Evolutionary conservation across 139 green algal species (phyloP).

Genomic region (Haematococcus lacustris): DNA sequence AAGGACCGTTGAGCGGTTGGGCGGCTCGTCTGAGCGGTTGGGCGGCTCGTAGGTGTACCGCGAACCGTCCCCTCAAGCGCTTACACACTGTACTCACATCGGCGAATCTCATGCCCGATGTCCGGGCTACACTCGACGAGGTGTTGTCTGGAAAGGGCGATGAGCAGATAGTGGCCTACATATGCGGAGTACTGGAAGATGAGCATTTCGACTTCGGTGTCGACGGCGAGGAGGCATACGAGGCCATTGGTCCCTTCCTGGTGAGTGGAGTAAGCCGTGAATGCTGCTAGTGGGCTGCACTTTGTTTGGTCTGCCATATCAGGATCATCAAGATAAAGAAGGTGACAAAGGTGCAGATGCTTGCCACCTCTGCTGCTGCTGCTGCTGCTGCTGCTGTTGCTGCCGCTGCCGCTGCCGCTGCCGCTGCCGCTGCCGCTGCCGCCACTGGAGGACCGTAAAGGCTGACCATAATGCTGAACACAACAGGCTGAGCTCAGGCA

Average conservation of each 20-base stretch:
- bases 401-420: neutral
- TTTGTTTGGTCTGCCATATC: neutral
- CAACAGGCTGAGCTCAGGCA: neutral
- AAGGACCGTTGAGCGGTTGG: too few species aligned
- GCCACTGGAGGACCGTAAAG: constrained; percentile 4
- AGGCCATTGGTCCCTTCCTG: constrained; percentile 49
- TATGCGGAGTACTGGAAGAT: constrained; percentile 45
- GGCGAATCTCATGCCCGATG: too few species aligned
- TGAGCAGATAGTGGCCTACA: constrained; percentile 51
- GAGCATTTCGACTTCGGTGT: constrained; percentile 54
- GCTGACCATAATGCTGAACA: neutral
- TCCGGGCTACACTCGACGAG: neutral
- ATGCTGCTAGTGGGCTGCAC: neutral
- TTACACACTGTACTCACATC: too few species aligned
- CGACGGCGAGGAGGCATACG: constrained; percentile 39
- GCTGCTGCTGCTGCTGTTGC: neutral
- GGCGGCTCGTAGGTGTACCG: too few species aligned
- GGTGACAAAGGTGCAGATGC: neutral
- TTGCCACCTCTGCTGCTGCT: neutral
- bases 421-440: neutral
- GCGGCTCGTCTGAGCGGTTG: too few species aligned
- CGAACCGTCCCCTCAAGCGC: too few species aligned
- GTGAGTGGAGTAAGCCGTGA: constrained; percentile 17
- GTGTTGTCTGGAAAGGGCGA: constrained; percentile 21
- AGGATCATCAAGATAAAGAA: neutral